Evolutionary conservation across 2,329 filamentous ascomycete species (phyloP).

Genomic region (Cladophialophora bantiana): DNA sequence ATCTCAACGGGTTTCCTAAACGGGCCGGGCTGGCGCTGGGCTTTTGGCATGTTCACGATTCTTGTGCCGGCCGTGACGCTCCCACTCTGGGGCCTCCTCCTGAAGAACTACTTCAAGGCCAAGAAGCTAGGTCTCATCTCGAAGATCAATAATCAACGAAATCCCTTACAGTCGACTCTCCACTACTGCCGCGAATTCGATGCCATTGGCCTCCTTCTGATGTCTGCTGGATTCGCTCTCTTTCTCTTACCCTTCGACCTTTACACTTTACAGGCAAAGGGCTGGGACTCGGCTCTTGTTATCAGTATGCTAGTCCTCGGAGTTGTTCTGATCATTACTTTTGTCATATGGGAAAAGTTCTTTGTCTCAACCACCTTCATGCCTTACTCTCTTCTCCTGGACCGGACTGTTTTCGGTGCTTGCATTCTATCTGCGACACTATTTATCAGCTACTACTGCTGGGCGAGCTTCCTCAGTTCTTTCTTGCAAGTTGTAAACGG

Average conservation of each 20-base stretch:
- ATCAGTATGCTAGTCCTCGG: constrained; percentile 62
- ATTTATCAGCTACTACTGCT: constrained; percentile 42
- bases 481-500: constrained; percentile 49
- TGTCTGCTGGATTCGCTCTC: constrained; percentile 66
- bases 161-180: constrained; percentile 51
- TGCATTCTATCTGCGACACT: constrained; percentile 30
- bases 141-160: constrained; percentile 53
- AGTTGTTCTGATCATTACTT: constrained; percentile 58
- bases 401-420: constrained; percentile 35
- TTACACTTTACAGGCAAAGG: constrained; percentile 45
- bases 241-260: constrained; percentile 71
- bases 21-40: constrained; percentile 37
- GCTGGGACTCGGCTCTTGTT: constrained; percentile 55
- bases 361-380: constrained; percentile 61
- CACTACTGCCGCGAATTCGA: constrained; percentile 68
- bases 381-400: constrained; percentile 54
- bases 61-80: constrained; percentile 26
- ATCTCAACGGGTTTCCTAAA: constrained; percentile 35
- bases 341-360: constrained; percentile 62
- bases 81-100: constrained; percentile 56
- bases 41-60: constrained; percentile 41
- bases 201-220: constrained; percentile 64
- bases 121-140: constrained; percentile 59
- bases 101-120: constrained; percentile 67
- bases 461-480: constrained; percentile 42